phyloP scores from a whole-genome alignment of 1,284 basidiomycete genomes.

The Moniliophthora roreri region DNA sequence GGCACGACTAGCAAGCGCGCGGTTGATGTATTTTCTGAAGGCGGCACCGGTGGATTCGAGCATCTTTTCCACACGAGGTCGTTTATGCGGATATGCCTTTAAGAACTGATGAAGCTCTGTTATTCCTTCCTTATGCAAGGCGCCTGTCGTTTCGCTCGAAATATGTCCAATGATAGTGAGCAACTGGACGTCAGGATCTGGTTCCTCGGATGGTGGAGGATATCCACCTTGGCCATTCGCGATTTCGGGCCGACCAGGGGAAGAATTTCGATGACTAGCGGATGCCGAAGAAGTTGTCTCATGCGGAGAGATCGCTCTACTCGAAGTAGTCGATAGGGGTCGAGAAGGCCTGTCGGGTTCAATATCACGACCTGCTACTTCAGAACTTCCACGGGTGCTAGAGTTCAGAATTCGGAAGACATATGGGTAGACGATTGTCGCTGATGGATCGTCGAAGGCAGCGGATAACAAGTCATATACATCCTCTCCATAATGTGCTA shows the following conservation, averaged over 20 bases:
- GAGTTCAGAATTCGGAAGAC: slow-evolving; percentile 85
- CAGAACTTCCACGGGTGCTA: slow-evolving; percentile 43
- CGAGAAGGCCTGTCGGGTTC: slow-evolving; percentile 37
- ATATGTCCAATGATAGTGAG: slow-evolving; percentile 88
- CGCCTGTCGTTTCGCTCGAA: slow-evolving; percentile 83
- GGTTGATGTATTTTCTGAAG: slow-evolving; percentile 83
- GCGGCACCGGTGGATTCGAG: slow-evolving; percentile 80
- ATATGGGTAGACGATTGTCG: slow-evolving; percentile 82
- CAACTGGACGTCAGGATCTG: slow-evolving; percentile 78
- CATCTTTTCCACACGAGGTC: slow-evolving; percentile 81
- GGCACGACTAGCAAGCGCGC: slow-evolving; percentile 79
- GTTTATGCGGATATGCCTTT: slow-evolving; percentile 89
- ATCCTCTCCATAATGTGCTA: slow-evolving; percentile 79
- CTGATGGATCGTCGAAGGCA: slow-evolving; percentile 80
- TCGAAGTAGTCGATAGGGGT: slow-evolving; percentile 56
- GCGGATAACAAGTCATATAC: slow-evolving; percentile 79
- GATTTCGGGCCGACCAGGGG: slow-evolving; percentile 60
- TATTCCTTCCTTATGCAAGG: slow-evolving; percentile 86
- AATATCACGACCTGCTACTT: slow-evolving; percentile 35
- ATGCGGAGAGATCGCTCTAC: slow-evolving; percentile 64
- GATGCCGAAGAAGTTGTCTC: slow-evolving; percentile 57
- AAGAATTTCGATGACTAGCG: slow-evolving; percentile 49
- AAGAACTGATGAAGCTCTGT: slow-evolving; percentile 95
- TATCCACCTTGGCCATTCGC: slow-evolving; percentile 43
- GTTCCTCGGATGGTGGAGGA: slow-evolving; percentile 62